phyloP scores from a whole-genome alignment of 371 early-diverging fungal genomes.

The Rhizopus sp. region DNA sequence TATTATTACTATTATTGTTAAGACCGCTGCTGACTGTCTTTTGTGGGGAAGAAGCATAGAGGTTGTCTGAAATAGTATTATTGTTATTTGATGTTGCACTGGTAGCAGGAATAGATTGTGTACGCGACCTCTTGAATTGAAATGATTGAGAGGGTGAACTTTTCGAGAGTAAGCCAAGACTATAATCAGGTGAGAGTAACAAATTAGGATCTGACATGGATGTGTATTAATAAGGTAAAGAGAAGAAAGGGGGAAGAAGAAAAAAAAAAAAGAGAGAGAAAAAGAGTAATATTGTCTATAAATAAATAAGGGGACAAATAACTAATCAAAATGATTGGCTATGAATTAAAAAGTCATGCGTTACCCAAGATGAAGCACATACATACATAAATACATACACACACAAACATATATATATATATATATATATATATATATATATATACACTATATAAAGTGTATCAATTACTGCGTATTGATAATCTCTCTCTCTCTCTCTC shows the following conservation, averaged over 20 bases:
- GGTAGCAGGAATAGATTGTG: slow-evolving; percentile 21
- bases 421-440: too few species aligned
- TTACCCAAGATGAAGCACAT: neutral
- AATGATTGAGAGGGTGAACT: slow-evolving; percentile 36
- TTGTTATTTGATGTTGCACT: slow-evolving; percentile 2
- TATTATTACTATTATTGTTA: slow-evolving; percentile 8
- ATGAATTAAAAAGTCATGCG: slow-evolving; percentile 22
- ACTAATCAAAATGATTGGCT: slow-evolving; percentile 10
- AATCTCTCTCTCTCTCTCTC: too few species aligned
- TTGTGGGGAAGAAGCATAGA: slow-evolving; percentile 14
- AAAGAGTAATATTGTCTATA: slow-evolving; percentile 1
- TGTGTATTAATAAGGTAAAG: neutral
- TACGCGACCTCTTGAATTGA: slow-evolving; percentile 26
- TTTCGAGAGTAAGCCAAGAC: slow-evolving; percentile 27
- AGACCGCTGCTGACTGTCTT: slow-evolving; percentile 3
- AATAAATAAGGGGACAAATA: slow-evolving; percentile 9
- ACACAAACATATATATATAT: too few species aligned
- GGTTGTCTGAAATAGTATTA: neutral
- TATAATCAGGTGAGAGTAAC: slow-evolving; percentile 17
- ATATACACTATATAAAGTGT: too few species aligned
- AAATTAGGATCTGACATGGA: slow-evolving; percentile 20
- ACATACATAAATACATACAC: too few species aligned
- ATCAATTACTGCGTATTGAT: too few species aligned
- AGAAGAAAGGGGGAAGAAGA: slow-evolving; percentile 12
- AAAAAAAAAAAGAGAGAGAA: slow-evolving; percentile 2